phyloP scores from a whole-genome alignment of 1,139 yeast genomes.

The Fermentozyma sake region DNA sequence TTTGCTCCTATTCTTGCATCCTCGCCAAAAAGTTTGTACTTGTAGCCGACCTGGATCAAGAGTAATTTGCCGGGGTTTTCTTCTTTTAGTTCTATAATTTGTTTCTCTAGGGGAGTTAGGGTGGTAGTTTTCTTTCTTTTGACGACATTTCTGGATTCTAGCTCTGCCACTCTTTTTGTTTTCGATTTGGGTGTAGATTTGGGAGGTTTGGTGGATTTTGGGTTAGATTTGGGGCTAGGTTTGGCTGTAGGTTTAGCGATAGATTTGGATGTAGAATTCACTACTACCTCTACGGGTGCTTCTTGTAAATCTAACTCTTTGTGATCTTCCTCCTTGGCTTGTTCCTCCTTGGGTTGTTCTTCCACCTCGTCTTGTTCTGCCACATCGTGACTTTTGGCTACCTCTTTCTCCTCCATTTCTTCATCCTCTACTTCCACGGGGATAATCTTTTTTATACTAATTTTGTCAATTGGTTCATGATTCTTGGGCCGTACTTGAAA shows the following conservation, averaged over 20 bases:
- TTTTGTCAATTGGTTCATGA: background rate
- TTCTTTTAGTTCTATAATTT: constrained; percentile 60
- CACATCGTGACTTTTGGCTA: background rate
- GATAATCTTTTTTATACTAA: no score
- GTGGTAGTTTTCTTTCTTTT: constrained; percentile 6
- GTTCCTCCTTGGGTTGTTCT: background rate
- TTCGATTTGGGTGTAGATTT: constrained; percentile 4
- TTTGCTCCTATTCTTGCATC: constrained; percentile 73
- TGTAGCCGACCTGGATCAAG: constrained; percentile 86
- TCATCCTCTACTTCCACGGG: background rate
- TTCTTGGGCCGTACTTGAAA: constrained; percentile 9
- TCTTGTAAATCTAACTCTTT: constrained; percentile 3
- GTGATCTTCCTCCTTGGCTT: background rate
- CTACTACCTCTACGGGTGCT: constrained; percentile 1
- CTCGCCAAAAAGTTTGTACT: constrained; percentile 78
- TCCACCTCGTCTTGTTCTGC: constrained; percentile 1
- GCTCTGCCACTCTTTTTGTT: constrained; percentile 1
- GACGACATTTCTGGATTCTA: constrained; percentile 1
- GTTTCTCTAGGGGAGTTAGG: constrained; percentile 76
- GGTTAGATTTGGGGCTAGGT: no score
- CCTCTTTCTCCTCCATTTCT: constrained; percentile 5
- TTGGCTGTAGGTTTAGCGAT: background rate
- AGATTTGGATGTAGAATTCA: background rate
- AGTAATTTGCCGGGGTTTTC: constrained; percentile 62
- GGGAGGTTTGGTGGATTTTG: no score